These are phyloP conservation scores for Didymella sp. DNA, from an alignment of 2,329 filamentous ascomycete species.

Conservation along the genomic window DNA sequence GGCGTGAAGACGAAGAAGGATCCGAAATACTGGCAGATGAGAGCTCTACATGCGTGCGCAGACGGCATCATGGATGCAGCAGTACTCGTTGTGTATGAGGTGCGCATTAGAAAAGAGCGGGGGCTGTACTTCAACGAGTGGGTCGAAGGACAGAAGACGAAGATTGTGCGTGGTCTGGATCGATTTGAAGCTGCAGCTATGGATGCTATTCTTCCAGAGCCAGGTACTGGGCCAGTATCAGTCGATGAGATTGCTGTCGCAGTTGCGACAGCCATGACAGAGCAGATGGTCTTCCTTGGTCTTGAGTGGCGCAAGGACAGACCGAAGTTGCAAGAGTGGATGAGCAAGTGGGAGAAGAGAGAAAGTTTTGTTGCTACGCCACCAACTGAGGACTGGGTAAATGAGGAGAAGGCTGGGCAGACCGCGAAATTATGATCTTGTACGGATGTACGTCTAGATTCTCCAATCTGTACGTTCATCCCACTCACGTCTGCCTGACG, in stretches of 20 bases:
- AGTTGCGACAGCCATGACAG: constrained; percentile 24
- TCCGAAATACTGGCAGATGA: constrained; percentile 29
- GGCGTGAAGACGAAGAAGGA: constrained; percentile 21
- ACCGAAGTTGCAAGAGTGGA: constrained; percentile 33
- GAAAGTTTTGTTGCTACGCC: constrained; percentile 29
- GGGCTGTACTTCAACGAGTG: constrained; percentile 36
- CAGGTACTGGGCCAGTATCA: constrained; percentile 15
- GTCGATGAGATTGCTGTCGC: constrained; percentile 37
- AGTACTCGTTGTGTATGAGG: constrained; percentile 38
- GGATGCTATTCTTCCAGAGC: constrained; percentile 22
- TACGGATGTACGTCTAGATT: too few species aligned
- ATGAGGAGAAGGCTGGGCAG: not conserved
- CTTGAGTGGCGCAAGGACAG: constrained; percentile 31
- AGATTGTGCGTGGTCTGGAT: constrained; percentile 37
- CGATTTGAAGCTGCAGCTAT: constrained; percentile 31
- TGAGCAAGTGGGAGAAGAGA: constrained; percentile 32
- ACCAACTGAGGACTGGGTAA: constrained; percentile 30
- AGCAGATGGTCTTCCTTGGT: constrained; percentile 18
- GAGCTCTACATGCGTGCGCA: constrained; percentile 35
- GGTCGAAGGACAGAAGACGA: constrained; percentile 39
- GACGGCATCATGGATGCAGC: constrained; percentile 43
- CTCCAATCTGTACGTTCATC: too few species aligned
- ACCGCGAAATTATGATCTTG: constrained; percentile 22
- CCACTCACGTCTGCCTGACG: too few species aligned
- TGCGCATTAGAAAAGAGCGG: constrained; percentile 34